Percentiles rank a stretch among this genome's conserved stretches.
phyloP scores from a whole-genome alignment of 495 filamentous ascomycete species.

The Neurospora intermedia region DNA sequence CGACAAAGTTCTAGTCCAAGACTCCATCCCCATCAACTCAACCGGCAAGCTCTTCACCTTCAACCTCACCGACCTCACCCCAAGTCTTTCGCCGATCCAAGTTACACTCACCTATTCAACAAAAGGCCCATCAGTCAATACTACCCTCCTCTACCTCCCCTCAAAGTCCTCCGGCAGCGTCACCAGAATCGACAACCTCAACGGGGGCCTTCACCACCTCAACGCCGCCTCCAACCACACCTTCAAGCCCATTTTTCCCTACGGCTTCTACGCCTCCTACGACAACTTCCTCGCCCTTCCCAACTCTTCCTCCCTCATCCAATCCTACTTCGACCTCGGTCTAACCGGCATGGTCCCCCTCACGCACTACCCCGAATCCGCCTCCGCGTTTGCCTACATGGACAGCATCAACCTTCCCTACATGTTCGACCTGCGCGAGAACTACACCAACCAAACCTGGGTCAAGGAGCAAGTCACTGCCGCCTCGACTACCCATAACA shows the following conservation, averaged over 20 bases:
- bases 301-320: conserved; percentile 31
- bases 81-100: conserved; percentile 37
- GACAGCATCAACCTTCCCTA: conserved; percentile 47
- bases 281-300: conserved; percentile 40
- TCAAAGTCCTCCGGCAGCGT: conserved; percentile 46
- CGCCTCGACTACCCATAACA: conserved; percentile 27
- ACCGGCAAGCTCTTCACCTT: conserved; percentile 39
- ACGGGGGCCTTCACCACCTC: conserved; percentile 41
- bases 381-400: conserved; percentile 42
- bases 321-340: conserved; percentile 38
- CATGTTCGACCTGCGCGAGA: conserved; percentile 55
- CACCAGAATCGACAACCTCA: conserved; percentile 51
- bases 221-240: conserved; percentile 22
- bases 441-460: conserved; percentile 45
- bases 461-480: conserved; percentile 41
- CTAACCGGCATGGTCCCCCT: conserved; percentile 34
- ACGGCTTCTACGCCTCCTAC: conserved; percentile 54
- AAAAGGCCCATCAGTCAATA: conserved; percentile 10
- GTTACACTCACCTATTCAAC: conserved; percentile 28
- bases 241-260: conserved; percentile 45
- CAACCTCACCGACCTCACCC: conserved; percentile 31
- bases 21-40: conserved; percentile 34
- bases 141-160: conserved; percentile 45
- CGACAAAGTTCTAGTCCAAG: conserved; percentile 25
- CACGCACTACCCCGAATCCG: conserved; percentile 27